phyloP scores from a whole-genome alignment of 2,329 filamentous ascomycete species.

The Aspergillus sergii region DNA sequence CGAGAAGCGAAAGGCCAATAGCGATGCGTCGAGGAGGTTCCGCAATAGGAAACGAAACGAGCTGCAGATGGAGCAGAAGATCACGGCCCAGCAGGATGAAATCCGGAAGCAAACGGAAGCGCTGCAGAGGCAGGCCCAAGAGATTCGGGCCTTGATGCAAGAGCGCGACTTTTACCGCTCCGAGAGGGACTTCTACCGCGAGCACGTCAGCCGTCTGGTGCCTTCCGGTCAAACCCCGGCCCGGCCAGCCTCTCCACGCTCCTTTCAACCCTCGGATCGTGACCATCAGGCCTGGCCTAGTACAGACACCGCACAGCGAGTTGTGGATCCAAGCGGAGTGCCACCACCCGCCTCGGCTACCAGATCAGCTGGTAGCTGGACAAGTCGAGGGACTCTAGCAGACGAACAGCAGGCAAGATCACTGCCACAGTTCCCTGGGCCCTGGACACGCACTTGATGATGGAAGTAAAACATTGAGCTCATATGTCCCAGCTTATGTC shows the following conservation, averaged over 20 bases:
- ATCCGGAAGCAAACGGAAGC: conserved; percentile 35
- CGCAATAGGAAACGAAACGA: conserved; percentile 46
- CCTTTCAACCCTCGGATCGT: conserved; percentile 15
- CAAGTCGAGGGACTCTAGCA: conserved; percentile 9
- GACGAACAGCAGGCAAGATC: conserved; percentile 18
- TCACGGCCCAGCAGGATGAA: conserved; percentile 41
- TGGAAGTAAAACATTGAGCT: neutral
- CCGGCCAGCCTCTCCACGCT: conserved; percentile 35
- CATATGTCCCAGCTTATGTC: neutral
- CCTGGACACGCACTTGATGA: conserved; percentile 20
- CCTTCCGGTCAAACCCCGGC: conserved; percentile 30
- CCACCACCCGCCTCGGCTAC: conserved; percentile 7
- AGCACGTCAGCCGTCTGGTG: conserved; percentile 31
- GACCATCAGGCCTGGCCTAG: conserved; percentile 17
- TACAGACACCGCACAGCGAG: conserved; percentile 12
- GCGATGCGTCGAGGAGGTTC: conserved; percentile 44
- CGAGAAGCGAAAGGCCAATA: conserved; percentile 47
- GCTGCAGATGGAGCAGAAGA: conserved; percentile 41
- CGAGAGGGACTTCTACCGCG: conserved; percentile 45
- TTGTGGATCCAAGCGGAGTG: conserved; percentile 11
- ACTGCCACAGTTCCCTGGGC: conserved; percentile 18
- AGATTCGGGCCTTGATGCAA: conserved; percentile 35
- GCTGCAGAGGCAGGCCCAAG: conserved; percentile 35
- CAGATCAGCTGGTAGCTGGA: conserved; percentile 18
- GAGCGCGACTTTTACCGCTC: conserved; percentile 44